A percentile compares a stretch with the other conserved stretches of the same genome.
phyloP scores from a whole-genome alignment of 208 protist genomes.

The Borovskyia barvae region DNA sequence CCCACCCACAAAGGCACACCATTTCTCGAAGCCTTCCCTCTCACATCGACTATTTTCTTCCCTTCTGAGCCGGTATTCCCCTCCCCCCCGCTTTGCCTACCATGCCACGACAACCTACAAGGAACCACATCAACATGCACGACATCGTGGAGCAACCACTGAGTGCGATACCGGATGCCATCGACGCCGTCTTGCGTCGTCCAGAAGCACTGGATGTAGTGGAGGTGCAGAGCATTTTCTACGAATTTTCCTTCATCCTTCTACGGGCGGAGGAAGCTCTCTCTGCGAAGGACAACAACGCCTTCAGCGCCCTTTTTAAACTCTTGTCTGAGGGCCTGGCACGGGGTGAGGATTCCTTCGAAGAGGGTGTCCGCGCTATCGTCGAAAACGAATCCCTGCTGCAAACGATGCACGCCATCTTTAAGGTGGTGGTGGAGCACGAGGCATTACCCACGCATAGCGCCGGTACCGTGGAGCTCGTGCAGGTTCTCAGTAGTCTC shows the following conservation, averaged over 20 bases:
- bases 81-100: not conserved
- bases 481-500: conserved; percentile 78
- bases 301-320: conserved; percentile 79
- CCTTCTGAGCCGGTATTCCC: not conserved
- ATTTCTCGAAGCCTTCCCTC: not conserved
- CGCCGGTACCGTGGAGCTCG: conserved; percentile 66
- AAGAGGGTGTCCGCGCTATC: conserved; percentile 74
- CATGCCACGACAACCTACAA: conserved; percentile 70
- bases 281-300: conserved; percentile 54
- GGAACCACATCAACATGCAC: conserved; percentile 90
- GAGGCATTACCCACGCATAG: conserved; percentile 63
- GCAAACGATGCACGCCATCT: conserved; percentile 70
- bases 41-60: not conserved
- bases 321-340: conserved; percentile 81
- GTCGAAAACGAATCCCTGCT: conserved; percentile 50
- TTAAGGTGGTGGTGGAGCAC: conserved; percentile 58
- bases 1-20: not conserved
- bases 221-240: conserved; percentile 80
- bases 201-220: conserved; percentile 76
- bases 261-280: conserved; percentile 85
- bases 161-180: conserved; percentile 61
- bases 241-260: conserved; percentile 74
- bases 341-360: conserved; percentile 65
- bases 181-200: conserved; percentile 79
- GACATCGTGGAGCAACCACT: conserved; percentile 85